Percentiles rank a stretch among this genome's conserved stretches.
Conservation (phyloP, 2,329 filamentous ascomycete genomes). For the Eutypa lata region DNA sequence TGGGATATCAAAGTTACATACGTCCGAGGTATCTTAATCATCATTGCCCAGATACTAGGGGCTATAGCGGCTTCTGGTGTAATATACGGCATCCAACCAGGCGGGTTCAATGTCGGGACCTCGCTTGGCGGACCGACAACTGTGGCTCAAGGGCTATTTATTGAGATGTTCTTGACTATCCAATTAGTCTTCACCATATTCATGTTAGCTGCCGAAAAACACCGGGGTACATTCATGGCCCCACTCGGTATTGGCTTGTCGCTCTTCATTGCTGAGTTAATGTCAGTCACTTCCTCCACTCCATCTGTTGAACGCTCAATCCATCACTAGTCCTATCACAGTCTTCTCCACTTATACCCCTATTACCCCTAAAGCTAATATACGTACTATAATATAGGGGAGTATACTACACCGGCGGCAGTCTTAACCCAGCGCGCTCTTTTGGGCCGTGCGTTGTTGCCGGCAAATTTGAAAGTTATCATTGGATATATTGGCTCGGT, state of each 20-base stretch:
- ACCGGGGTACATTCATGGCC: constrained; percentile 59
- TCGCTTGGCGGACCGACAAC: constrained; percentile 41
- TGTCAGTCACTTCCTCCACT: constrained; percentile 19
- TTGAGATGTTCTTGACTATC: constrained; percentile 52
- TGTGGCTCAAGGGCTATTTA: constrained; percentile 47
- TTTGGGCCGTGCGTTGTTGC: constrained; percentile 36
- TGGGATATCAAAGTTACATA: constrained; percentile 15
- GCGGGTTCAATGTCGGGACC: constrained; percentile 43
- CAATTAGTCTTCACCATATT: constrained; percentile 52
- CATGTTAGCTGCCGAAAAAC: constrained; percentile 61
- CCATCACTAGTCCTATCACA: no score
- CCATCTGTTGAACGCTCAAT: background rate
- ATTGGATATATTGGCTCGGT: constrained; percentile 43
- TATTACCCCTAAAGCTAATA: background rate
- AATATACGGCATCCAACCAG: constrained; percentile 45
- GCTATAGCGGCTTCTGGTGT: constrained; percentile 49
- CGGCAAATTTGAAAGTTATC: constrained; percentile 30
- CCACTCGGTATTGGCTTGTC: constrained; percentile 61
- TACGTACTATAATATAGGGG: constrained; percentile 16
- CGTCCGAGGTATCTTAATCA: constrained; percentile 40
- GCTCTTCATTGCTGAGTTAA: constrained; percentile 48
- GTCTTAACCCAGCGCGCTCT: constrained; percentile 37
- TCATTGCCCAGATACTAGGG: constrained; percentile 45
- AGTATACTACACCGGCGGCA: constrained; percentile 36
- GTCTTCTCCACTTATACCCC: no score